phyloP scores from a whole-genome alignment of 2,329 filamentous ascomycete species.

The Claviceps sp. region DNA sequence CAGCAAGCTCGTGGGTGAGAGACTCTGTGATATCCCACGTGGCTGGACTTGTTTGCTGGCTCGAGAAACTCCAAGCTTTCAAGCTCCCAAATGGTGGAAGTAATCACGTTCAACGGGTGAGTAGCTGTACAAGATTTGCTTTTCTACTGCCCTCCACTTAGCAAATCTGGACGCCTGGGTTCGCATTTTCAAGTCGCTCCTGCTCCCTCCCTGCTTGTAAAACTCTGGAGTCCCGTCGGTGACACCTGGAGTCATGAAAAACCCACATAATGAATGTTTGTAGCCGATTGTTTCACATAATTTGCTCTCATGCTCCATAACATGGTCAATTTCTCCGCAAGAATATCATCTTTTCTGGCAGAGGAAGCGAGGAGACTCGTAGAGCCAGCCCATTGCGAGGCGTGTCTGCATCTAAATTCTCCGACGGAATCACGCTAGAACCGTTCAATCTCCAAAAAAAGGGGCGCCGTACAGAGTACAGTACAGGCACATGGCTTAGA shows the following conservation, averaged over 20 bases:
- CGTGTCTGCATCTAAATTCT: slow-evolving; percentile 1
- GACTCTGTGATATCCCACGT: slow-evolving; percentile 1
- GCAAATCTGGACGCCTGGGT: not conserved
- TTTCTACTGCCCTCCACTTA: not conserved
- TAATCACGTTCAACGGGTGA: not conserved
- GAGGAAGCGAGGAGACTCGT: not conserved
- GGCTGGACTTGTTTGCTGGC: slow-evolving; percentile 1
- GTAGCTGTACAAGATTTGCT: not conserved
- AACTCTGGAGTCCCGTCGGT: not conserved
- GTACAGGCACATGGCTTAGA: slow-evolving; percentile 5
- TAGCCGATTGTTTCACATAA: not conserved
- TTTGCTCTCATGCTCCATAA: not conserved
- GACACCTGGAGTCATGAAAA: not conserved
- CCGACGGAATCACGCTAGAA: slow-evolving; percentile 7
- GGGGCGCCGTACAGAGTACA: slow-evolving; percentile 1
- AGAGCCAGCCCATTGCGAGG: not conserved
- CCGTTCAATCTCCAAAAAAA: not conserved
- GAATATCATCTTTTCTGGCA: not conserved
- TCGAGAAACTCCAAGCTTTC: not conserved
- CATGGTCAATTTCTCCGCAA: not conserved
- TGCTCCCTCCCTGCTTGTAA: not conserved
- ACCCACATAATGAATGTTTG: not conserved
- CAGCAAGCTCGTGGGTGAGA: not conserved
- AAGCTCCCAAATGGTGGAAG: not conserved
- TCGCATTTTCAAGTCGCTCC: not conserved